These are phyloP conservation scores for Neohortaea acidophila DNA, from an alignment of 495 filamentous ascomycete species.

Conservation along the genomic window DNA sequence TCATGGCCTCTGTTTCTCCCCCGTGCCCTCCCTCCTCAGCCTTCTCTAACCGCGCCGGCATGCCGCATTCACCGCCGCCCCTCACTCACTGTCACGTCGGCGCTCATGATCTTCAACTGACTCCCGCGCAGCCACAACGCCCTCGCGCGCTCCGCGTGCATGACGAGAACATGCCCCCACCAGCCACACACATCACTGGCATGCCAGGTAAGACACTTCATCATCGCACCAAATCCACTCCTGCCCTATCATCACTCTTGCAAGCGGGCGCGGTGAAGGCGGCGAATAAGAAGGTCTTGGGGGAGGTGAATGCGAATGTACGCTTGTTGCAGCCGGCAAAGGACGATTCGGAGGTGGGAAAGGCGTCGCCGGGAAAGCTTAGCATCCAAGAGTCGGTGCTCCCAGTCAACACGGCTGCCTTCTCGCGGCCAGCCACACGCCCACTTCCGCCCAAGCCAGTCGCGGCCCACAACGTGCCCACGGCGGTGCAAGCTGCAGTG, in stretches of 20 bases:
- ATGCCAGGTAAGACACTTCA: constrained; percentile 46
- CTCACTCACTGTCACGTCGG: no score
- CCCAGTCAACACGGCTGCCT: constrained; percentile 2
- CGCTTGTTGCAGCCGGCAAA: constrained; percentile 33
- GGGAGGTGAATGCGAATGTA: constrained; percentile 61
- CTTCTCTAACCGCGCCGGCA: no score
- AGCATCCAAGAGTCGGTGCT: constrained; percentile 17
- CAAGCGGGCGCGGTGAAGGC: constrained; percentile 47
- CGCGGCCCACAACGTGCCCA: constrained; percentile 1
- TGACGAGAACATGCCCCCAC: constrained; percentile 61
- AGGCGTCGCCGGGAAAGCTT: constrained; percentile 25
- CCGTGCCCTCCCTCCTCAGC: no score
- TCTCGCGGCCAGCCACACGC: constrained; percentile 11
- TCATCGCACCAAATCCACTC: constrained; percentile 68
- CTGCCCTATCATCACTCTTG: constrained; percentile 44
- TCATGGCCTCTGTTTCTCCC: no score
- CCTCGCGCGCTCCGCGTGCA: constrained; percentile 47
- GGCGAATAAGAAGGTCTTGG: constrained; percentile 60
- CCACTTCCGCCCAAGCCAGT: constrained; percentile 7
- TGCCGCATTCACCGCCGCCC: no score
- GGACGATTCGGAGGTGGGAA: constrained; percentile 38
- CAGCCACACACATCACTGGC: constrained; percentile 22
- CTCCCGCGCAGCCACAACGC: constrained; percentile 70
- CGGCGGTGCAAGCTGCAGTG: not conserved
- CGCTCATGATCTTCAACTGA: no score